phyloP scores from a whole-genome alignment of 257 asterid genomes.

The Solanum tacnaense region DNA sequence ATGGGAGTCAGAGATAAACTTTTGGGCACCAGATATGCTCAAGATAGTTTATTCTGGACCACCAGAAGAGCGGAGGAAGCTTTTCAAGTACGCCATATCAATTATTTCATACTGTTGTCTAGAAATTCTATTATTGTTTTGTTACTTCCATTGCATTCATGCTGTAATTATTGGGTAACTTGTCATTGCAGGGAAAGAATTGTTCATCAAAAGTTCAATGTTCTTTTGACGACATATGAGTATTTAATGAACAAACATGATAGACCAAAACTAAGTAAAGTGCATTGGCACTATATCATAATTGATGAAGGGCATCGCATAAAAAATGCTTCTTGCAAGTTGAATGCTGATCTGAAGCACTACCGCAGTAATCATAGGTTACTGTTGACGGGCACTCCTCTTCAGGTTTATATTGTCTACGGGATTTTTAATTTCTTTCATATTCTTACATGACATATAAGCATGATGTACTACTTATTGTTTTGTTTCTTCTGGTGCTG shows the following conservation, averaged over 20 bases:
- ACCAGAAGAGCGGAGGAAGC: constrained; percentile 92
- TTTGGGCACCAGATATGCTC: constrained; percentile 92
- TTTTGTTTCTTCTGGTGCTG: constrained; percentile 1
- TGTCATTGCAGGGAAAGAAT: constrained; percentile 74
- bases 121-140: neutral
- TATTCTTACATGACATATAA: neutral
- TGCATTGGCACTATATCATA: constrained; percentile 91
- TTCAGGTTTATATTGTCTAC: constrained; percentile 49
- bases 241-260: constrained; percentile 99
- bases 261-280: constrained; percentile 89
- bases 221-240: constrained; percentile 91
- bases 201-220: constrained; percentile 88
- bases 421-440: neutral
- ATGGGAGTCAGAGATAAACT: constrained; percentile 88
- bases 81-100: constrained; percentile 58
- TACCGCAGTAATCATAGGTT: constrained; percentile 91
- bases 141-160: constrained; percentile 2
- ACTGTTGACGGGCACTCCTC: constrained; percentile 96
- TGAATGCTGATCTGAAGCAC: constrained; percentile 94
- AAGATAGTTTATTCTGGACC: constrained; percentile 89
- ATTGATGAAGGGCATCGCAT: constrained; percentile 99
- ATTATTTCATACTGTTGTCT: neutral
- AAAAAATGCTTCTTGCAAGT: constrained; percentile 99
- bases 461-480: neutral
- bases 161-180: constrained; percentile 11